Conservation (phyloP, 768 basidiomycete species). For the Pleurotus sapidus region DNA sequence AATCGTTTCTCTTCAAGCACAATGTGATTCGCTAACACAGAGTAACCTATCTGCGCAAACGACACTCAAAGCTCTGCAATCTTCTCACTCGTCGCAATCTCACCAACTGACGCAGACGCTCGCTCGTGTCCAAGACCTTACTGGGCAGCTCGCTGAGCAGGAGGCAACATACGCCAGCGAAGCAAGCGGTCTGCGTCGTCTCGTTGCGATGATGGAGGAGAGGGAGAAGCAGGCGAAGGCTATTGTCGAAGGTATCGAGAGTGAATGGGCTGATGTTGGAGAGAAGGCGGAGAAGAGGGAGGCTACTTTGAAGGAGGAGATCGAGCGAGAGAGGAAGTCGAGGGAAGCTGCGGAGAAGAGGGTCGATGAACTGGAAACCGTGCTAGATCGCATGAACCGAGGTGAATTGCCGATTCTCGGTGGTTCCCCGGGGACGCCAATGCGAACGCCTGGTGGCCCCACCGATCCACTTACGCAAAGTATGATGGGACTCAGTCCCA, state of each 20-base stretch:
- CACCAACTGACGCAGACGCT: conserved; percentile 79
- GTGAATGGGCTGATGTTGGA: conserved; percentile 74
- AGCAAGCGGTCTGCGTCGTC: conserved; percentile 65
- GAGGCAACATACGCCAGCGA: conserved; percentile 82
- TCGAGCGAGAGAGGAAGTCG: conserved; percentile 65
- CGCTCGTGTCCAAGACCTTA: conserved; percentile 69
- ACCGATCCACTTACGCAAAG: conserved; percentile 47
- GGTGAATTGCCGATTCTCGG: conserved; percentile 66
- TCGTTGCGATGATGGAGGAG: conserved; percentile 84
- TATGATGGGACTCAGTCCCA: conserved; percentile 77
- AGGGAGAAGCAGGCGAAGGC: conserved; percentile 83
- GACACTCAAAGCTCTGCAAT: conserved; percentile 70
- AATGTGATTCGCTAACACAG: conserved; percentile 71
- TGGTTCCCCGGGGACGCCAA: conserved; percentile 47
- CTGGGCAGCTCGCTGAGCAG: conserved; percentile 78
- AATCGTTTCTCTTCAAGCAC: conserved; percentile 68
- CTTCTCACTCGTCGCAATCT: conserved; percentile 65
- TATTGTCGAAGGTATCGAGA: conserved; percentile 79
- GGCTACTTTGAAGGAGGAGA: conserved; percentile 61
- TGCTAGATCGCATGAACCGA: conserved; percentile 67
- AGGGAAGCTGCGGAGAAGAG: conserved; percentile 72
- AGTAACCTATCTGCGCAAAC: conserved; percentile 63
- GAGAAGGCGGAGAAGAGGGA: conserved; percentile 70
- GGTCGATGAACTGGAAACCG: conserved; percentile 66
- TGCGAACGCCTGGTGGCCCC: conserved; percentile 30